These are phyloP conservation scores for Phaffia tasmanica DNA, from an alignment of 768 basidiomycete genomes.

Conservation along the genomic window DNA sequence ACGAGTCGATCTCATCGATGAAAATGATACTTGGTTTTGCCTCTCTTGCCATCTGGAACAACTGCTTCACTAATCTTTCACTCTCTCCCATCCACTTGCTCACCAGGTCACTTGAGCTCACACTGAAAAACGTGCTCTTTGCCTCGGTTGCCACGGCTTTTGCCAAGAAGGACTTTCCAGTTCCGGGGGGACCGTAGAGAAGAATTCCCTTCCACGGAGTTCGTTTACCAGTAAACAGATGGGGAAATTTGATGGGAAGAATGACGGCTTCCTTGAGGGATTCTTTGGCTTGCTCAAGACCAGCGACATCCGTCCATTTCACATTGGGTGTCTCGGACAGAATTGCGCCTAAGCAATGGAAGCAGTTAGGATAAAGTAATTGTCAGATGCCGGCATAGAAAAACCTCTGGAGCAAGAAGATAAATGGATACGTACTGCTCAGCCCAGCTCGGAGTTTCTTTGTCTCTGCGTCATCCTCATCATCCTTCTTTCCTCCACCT, in stretches of 20 bases:
- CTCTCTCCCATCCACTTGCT: conserved; percentile 99
- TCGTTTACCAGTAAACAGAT: conserved; percentile 94
- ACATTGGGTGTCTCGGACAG: conserved; percentile 88
- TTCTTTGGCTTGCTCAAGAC: conserved; percentile 87
- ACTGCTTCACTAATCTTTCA: conserved; percentile 92
- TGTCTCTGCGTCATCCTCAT: conserved; percentile 76
- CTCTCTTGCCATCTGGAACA: conserved; percentile 92
- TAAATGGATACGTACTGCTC: conserved; percentile 40
- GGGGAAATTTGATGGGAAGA: conserved; percentile 98
- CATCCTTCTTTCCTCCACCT: conserved; percentile 42
- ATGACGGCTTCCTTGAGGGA: conserved; percentile 96
- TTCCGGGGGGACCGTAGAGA: conserved; percentile 93
- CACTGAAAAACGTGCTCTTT: conserved; percentile 96
- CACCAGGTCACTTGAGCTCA: conserved; percentile 87
- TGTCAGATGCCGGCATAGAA: no score
- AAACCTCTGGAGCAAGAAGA: background rate
- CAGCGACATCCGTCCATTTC: conserved; percentile 97
- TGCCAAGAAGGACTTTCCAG: conserved; percentile 90
- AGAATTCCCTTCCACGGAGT: conserved; percentile 95
- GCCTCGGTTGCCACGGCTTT: conserved; percentile 99
- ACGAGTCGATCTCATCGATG: conserved; percentile 94
- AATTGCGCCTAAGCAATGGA: conserved; percentile 54
- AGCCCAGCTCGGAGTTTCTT: conserved; percentile 94
- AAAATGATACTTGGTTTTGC: conserved; percentile 97
- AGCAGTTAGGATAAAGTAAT: background rate